These are phyloP conservation scores for Trypanosoma melophagium DNA, from an alignment of 208 protist genomes.

Conservation along the genomic window DNA sequence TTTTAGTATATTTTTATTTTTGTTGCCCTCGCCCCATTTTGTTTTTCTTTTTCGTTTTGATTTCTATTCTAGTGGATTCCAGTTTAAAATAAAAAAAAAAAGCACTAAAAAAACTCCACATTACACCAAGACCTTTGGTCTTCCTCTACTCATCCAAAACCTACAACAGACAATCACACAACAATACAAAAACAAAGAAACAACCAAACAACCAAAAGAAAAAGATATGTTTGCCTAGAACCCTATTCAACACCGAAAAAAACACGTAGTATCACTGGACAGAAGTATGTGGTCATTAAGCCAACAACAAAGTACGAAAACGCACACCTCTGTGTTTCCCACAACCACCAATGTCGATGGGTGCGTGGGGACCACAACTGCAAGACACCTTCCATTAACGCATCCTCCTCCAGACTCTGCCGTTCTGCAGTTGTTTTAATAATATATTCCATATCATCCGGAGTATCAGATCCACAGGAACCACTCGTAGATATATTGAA, in stretches of 20 bases:
- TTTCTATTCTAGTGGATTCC: too few relatives aligned
- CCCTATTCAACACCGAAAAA: slow-evolving; percentile 31
- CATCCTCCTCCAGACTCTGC: neutral
- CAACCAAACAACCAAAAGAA: neutral
- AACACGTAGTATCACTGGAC: slow-evolving; percentile 39
- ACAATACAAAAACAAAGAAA: too few relatives aligned
- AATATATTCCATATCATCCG: neutral
- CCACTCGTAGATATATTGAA: too few relatives aligned
- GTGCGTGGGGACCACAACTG: slow-evolving; percentile 64
- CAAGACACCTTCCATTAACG: neutral
- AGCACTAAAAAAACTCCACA: neutral
- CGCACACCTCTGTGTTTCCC: slow-evolving; percentile 56
- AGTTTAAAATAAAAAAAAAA: too few relatives aligned
- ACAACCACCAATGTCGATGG: slow-evolving; percentile 73
- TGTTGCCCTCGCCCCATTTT: neutral
- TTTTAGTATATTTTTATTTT: slow-evolving; percentile 1
- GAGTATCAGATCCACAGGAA: neutral
- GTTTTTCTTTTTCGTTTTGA: neutral
- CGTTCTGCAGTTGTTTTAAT: neutral
- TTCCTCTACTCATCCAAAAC: neutral
- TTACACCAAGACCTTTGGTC: neutral
- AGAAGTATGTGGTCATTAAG: slow-evolving; percentile 44
- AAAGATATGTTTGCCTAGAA: neutral
- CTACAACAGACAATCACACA: too few relatives aligned
- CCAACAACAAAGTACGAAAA: slow-evolving; percentile 53